Evolutionary conservation across 148 eudicot species (phyloP).

Genomic region (Fallopia convolvulus): DNA sequence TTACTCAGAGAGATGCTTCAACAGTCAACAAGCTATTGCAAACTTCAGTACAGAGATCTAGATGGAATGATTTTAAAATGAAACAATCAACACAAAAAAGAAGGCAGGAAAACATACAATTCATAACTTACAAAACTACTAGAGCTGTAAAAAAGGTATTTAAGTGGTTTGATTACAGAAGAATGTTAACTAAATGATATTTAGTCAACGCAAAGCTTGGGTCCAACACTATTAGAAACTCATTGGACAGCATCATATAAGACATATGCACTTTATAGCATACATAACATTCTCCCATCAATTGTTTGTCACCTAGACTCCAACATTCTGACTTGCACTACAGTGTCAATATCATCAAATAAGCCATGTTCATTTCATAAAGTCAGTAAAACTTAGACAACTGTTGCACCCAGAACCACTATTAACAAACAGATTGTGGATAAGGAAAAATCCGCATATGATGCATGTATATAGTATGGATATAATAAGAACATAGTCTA

Average conservation of each 20-base stretch:
- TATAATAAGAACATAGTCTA: no score
- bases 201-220: neutral
- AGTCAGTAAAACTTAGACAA: no score
- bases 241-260: neutral
- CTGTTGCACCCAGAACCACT: no score
- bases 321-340: no score
- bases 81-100: neutral
- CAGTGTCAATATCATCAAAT: no score
- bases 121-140: neutral
- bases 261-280: neutral
- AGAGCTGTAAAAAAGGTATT: neutral
- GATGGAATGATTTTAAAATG: neutral
- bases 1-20: neutral
- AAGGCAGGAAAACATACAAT: neutral
- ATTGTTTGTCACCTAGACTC: no score
- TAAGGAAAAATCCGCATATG: no score
- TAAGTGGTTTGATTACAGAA: neutral
- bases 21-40: neutral
- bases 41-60: neutral
- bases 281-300: no score
- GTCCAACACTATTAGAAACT: neutral
- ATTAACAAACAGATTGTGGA: no score
- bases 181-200: neutral
- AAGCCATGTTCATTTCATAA: no score
- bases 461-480: no score